A percentile compares a stretch with the other conserved stretches of the same genome.
These are phyloP conservation scores for Bipolaris cookei DNA, from an alignment of 2,329 filamentous ascomycete species.

Conservation along the genomic window DNA sequence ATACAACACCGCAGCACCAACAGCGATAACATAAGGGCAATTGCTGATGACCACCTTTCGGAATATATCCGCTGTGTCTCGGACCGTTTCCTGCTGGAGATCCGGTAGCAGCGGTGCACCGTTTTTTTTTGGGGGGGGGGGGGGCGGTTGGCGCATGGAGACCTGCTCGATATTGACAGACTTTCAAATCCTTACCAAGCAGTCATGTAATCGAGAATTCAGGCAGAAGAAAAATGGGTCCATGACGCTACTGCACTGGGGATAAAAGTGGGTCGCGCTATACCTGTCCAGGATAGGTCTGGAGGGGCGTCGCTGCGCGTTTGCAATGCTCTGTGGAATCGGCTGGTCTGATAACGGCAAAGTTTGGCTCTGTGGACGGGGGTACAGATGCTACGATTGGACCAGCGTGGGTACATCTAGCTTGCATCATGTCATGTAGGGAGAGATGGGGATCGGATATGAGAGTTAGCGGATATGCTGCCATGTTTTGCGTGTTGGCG, in stretches of 20 bases:
- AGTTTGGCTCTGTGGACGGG: not conserved
- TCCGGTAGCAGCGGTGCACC: not conserved
- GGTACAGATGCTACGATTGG: not conserved
- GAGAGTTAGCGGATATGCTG: not conserved
- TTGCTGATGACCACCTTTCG: not conserved
- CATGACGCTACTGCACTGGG: slow-evolving; percentile 14
- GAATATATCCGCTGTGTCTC: not conserved
- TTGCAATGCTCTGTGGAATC: not conserved
- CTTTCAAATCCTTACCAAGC: slow-evolving; percentile 17
- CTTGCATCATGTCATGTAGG: slow-evolving; percentile 7
- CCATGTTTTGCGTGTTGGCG: not conserved
- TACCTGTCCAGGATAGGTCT: not conserved
- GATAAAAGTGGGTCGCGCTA: slow-evolving; percentile 5
- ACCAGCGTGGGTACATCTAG: not conserved
- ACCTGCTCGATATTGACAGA: not conserved
- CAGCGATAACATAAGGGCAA: no score
- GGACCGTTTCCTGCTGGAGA: not conserved
- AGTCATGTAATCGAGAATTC: slow-evolving; percentile 12
- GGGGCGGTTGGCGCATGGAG: no score
- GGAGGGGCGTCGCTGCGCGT: slow-evolving; percentile 6
- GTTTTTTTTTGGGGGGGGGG: no score
- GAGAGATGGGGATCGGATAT: slow-evolving; percentile 3
- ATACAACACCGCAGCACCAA: not conserved
- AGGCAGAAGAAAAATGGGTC: not conserved
- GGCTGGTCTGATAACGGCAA: slow-evolving; percentile 2